Percentiles rank a stretch among this genome's conserved stretches.
These are phyloP conservation scores for Tritrichomonas foetus DNA, from an alignment of 208 protist species.

Conservation along the genomic window DNA sequence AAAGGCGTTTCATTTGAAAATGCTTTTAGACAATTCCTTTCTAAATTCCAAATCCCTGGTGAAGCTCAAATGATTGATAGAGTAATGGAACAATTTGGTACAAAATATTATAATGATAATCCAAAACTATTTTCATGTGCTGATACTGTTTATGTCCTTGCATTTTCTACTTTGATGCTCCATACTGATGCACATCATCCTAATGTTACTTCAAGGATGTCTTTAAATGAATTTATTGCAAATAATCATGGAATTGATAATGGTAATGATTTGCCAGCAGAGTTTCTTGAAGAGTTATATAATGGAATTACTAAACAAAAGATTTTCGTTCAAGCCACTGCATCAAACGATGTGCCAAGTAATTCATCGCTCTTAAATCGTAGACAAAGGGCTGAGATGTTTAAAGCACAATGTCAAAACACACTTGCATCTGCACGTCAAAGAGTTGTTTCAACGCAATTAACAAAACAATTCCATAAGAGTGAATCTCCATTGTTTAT, in stretches of 20 bases:
- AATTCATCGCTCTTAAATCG: neutral
- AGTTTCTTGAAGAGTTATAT: neutral
- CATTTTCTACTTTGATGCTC: conserved; percentile 61
- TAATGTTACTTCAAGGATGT: conserved; percentile 55
- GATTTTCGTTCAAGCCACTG: neutral
- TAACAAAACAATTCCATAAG: neutral
- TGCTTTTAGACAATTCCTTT: conserved; percentile 41
- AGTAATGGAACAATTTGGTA: conserved; percentile 58
- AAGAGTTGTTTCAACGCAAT: neutral
- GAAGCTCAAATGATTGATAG: conserved; percentile 63
- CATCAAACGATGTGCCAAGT: neutral
- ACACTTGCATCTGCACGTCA: neutral
- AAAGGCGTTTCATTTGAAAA: conserved; percentile 11
- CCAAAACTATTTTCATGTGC: conserved; percentile 45
- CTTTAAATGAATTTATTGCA: conserved; percentile 49
- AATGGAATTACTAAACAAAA: conserved; percentile 15
- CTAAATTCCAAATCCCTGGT: conserved; percentile 54
- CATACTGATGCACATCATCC: conserved; percentile 57
- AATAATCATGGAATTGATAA: conserved; percentile 54
- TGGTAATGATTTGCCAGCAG: conserved; percentile 44
- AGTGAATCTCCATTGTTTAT: neutral
- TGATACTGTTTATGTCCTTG: conserved; percentile 55
- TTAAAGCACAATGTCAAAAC: neutral
- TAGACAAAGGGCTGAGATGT: neutral
- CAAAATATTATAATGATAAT: conserved; percentile 50